Conservation (phyloP, 345 rosid species). For the Gossypium mustelinum region DNA sequence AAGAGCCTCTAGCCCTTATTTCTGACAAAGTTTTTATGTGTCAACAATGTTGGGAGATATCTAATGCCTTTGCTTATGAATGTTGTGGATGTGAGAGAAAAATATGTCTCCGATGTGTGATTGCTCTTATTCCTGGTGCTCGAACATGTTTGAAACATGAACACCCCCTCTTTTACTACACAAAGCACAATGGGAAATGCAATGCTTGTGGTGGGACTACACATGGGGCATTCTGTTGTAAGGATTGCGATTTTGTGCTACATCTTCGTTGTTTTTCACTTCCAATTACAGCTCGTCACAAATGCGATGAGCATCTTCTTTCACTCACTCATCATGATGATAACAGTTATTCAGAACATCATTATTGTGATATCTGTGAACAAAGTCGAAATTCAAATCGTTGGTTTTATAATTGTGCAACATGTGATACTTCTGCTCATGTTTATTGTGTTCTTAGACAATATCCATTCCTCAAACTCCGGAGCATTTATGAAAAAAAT, state of each 20-base stretch:
- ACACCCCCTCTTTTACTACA: not conserved
- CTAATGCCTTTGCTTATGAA: too few species aligned
- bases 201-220: not conserved
- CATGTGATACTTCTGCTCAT: too few species aligned
- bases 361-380: not conserved
- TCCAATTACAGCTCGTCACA: not conserved
- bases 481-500: too few species aligned
- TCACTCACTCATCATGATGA: not conserved
- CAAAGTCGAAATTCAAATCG: not conserved
- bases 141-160: not conserved
- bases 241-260: too few species aligned
- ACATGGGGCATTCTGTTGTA: too few species aligned
- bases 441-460: accelerated
- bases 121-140: not conserved
- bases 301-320: not conserved
- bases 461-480: too few species aligned
- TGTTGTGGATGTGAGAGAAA: not conserved
- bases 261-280: too few species aligned
- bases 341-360: not conserved
- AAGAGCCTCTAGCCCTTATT: not conserved
- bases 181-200: not conserved
- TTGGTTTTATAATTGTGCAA: not conserved
- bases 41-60: accelerated
- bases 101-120: not conserved
- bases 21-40: too few species aligned